Base-by-base conservation (phyloP, 2,329 filamentous ascomycete genomes). In the Coniochaeta ligniaria region DNA sequence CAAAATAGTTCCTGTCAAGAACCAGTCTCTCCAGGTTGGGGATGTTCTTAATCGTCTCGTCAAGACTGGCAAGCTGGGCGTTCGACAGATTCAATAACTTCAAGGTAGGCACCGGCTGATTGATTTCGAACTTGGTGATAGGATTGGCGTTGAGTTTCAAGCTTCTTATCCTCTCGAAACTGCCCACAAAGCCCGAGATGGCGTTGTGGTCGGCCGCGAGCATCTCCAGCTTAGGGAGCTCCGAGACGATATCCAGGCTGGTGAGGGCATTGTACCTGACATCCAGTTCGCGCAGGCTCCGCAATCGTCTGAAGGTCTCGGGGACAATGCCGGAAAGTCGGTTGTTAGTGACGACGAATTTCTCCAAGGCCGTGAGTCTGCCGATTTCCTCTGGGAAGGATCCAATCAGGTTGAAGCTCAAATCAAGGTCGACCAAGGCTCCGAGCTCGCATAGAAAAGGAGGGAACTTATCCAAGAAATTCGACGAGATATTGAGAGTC, bases 301-400 rank as follows among this genome's bases (percentile, higher is more conserved):
- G 76, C 8, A 98, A 77, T n/a, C 89, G 80, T 63, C 80, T 83
- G 69, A 98, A 90, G 0, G 86, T 83, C 1, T 83, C 77, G 9
- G 92, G 90, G 38, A 98, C 85, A 7, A 87, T 81, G 2, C 91
- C 91, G 22, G 84, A 83, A 16, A 99, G 78, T 63, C 90, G 88
- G 74, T 99, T 99, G 76, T 99, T 99, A 1, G 95, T 98, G 66
- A 96, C 94, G 77, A 95, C 92, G 33, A 99, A 83, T 64, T 93
- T 87, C 74, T 98, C 95, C 41, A 99, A 77, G 60, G 87, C 91
- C 61, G 82, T 85, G 61, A 99, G 76, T 60, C 86, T 85, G 7
- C 92, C 91, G 65, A 99, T 90, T 64, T 87, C 79, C 16, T 88
- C 86, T 0, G 93, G 92, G 8, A 99, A 77, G 59, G 79, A 83